Conservation (phyloP, 805 yeast genomes). For the Wickerhamomyces canadensis region DNA sequence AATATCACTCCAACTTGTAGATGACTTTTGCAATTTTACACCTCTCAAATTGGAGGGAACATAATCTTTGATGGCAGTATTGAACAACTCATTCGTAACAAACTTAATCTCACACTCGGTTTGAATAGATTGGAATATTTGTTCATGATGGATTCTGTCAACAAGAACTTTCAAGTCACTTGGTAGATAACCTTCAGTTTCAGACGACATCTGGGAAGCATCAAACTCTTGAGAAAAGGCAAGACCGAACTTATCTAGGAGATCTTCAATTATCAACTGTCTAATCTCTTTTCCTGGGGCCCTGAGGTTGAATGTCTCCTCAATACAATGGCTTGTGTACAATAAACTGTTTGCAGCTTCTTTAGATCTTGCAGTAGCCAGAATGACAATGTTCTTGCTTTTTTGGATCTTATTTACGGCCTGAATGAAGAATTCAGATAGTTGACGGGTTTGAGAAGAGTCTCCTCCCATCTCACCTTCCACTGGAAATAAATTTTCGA, state of each 20-base stretch:
- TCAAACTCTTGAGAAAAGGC: constrained; percentile 36
- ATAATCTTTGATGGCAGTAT: constrained; percentile 57
- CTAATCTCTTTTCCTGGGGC: constrained; percentile 70
- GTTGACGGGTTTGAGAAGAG: constrained; percentile 53
- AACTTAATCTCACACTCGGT: constrained; percentile 1
- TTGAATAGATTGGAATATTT: constrained; percentile 15
- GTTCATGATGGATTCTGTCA: constrained; percentile 62
- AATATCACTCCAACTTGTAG: constrained; percentile 75
- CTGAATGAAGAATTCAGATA: constrained; percentile 55
- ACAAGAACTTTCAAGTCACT: constrained; percentile 67
- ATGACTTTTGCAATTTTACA: constrained; percentile 75
- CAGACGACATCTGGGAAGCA: constrained; percentile 49
- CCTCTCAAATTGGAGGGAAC: constrained; percentile 82
- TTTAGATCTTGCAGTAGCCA: constrained; percentile 60
- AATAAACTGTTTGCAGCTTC: constrained; percentile 58
- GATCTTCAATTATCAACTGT: constrained; percentile 33
- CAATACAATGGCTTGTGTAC: constrained; percentile 65
- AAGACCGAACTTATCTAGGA: constrained; percentile 21
- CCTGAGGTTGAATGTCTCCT: constrained; percentile 50
- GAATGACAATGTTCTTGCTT: constrained; percentile 43
- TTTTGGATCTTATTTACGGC: constrained; percentile 35
- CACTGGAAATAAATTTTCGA: constrained; percentile 67
- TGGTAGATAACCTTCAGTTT: constrained; percentile 88
- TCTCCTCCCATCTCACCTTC: constrained; percentile 49
- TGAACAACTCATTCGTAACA: constrained; percentile 37